phyloP scores from a whole-genome alignment of 805 yeast genomes.

The Candida glaebosa region DNA sequence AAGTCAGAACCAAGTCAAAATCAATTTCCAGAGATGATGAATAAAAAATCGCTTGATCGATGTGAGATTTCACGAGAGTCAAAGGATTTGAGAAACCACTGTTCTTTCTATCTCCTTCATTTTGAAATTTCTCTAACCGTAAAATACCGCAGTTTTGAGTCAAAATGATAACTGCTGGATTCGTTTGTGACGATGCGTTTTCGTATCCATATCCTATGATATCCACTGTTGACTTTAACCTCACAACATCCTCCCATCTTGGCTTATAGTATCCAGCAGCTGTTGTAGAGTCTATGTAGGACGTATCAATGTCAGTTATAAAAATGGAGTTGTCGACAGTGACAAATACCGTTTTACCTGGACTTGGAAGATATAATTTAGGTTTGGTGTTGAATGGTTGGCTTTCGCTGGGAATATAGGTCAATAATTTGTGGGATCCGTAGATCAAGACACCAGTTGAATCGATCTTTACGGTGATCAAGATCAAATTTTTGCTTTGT shows the following conservation, averaged over 20 bases:
- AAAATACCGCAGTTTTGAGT: constrained; percentile 61
- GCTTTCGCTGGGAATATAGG: constrained; percentile 19
- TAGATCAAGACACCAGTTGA: constrained; percentile 50
- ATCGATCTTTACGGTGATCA: constrained; percentile 53
- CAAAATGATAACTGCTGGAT: constrained; percentile 45
- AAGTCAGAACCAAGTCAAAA: constrained; percentile 36
- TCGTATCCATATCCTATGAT: constrained; percentile 63
- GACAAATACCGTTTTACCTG: constrained; percentile 58
- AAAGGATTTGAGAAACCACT: constrained; percentile 15
- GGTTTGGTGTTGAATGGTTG: constrained; percentile 31
- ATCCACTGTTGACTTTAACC: constrained; percentile 48
- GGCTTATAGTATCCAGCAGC: constrained; percentile 32
- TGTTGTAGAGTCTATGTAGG: constrained; percentile 19
- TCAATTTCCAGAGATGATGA: constrained; percentile 45
- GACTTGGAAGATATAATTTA: constrained; percentile 52
- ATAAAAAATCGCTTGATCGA: constrained; percentile 81
- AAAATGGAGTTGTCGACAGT: constrained; percentile 59
- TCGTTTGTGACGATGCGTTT: constrained; percentile 22
- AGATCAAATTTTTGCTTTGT: constrained; percentile 31
- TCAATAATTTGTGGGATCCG: constrained; percentile 65
- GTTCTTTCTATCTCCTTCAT: constrained; percentile 10
- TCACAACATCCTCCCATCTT: constrained; percentile 80
- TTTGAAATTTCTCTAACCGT: constrained; percentile 48
- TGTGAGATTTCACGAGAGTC: constrained; percentile 60
- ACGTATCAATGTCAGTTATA: constrained; percentile 54